A percentile compares a stretch with the other conserved stretches of the same genome.
Conservation (phyloP, 371 early-diverging fungal genomes). For the Gilbertella persicaria region DNA sequence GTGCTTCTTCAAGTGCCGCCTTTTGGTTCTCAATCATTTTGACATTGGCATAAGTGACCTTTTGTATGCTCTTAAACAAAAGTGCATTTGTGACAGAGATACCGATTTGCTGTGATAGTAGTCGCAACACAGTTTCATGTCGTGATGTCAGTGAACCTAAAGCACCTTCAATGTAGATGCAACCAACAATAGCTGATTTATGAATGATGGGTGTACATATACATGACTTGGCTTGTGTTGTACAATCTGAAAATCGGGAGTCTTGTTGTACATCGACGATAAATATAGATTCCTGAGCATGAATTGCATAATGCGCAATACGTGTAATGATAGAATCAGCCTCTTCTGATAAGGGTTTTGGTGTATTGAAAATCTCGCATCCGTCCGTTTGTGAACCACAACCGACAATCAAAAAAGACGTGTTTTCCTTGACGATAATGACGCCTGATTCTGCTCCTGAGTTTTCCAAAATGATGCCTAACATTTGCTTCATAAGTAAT, state of each 20-base stretch:
- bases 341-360: constrained; percentile 40
- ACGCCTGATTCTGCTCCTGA: constrained; percentile 52
- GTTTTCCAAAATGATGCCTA: constrained; percentile 52
- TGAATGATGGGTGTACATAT: constrained; percentile 62
- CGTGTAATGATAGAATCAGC: constrained; percentile 39
- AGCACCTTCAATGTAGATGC: constrained; percentile 60
- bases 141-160: constrained; percentile 53
- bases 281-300: constrained; percentile 41
- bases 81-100: constrained; percentile 63
- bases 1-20: constrained; percentile 50
- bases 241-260: constrained; percentile 42
- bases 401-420: constrained; percentile 41
- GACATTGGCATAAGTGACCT: constrained; percentile 46
- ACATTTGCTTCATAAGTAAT: constrained; percentile 51
- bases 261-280: constrained; percentile 45
- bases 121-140: constrained; percentile 52
- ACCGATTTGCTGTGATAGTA: constrained; percentile 61
- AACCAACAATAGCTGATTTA: constrained; percentile 57
- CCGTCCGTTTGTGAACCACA: constrained; percentile 42
- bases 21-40: constrained; percentile 56
- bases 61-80: constrained; percentile 54
- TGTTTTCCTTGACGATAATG: constrained; percentile 49
- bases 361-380: constrained; percentile 40
- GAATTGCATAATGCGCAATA: constrained; percentile 43
- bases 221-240: constrained; percentile 42